Evolutionary conservation across 768 basidiomycete genomes (phyloP).

Genomic region (Boletus rubescentipes): DNA sequence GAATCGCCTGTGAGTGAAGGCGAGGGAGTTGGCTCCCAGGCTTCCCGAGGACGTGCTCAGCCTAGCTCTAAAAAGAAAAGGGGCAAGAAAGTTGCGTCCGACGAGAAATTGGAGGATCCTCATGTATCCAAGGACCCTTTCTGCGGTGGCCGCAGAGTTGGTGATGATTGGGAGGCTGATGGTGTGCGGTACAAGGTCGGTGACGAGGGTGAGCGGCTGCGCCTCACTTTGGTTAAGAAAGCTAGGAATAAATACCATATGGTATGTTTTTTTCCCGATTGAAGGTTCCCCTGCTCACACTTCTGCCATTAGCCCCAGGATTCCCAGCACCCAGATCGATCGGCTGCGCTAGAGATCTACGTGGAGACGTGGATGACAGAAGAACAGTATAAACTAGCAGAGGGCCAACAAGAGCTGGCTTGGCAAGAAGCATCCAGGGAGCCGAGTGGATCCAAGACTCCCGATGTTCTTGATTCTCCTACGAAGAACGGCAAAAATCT

Average conservation of each 20-base stretch:
- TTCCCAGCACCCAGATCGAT: constrained; percentile 73
- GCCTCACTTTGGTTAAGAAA: constrained; percentile 71
- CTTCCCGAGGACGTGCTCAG: constrained; percentile 3
- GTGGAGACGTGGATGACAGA: constrained; percentile 82
- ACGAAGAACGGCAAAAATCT: constrained; percentile 59
- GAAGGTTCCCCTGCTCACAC: neutral
- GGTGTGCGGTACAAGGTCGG: constrained; percentile 73
- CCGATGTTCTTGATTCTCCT: constrained; percentile 40
- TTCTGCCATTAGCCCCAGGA: constrained; percentile 59
- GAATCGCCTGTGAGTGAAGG: constrained; percentile 42
- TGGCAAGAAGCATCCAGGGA: constrained; percentile 63
- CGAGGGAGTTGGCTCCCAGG: constrained; percentile 14
- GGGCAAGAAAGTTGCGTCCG: constrained; percentile 44
- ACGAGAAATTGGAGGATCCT: constrained; percentile 52
- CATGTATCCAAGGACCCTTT: constrained; percentile 47
- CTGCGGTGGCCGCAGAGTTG: constrained; percentile 59
- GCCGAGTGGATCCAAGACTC: constrained; percentile 43
- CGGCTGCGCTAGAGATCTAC: constrained; percentile 65
- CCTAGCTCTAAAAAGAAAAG: constrained; percentile 48
- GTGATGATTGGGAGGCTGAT: constrained; percentile 76
- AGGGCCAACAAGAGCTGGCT: constrained; percentile 56
- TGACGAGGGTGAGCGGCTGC: constrained; percentile 64
- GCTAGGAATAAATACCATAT: constrained; percentile 68
- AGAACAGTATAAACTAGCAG: constrained; percentile 66
- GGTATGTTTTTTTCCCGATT: constrained; percentile 45